These are phyloP conservation scores for Akebia trifoliata DNA, from an alignment of 164 flowering plant genomes.

Conservation along the genomic window DNA sequence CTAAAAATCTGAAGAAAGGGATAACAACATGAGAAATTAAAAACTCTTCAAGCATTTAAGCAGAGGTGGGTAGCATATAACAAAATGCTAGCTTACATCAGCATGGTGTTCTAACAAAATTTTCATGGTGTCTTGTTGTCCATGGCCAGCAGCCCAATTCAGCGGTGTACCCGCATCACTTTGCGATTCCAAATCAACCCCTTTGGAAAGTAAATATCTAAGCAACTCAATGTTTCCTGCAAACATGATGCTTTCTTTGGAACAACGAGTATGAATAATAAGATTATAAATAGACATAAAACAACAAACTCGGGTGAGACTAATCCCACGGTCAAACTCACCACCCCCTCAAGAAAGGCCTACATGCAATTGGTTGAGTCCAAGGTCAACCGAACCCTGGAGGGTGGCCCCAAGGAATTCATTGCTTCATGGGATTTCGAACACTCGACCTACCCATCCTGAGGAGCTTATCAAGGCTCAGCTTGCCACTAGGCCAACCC, in stretches of 20 bases:
- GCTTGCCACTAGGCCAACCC: too few relatives aligned
- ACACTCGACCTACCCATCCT: too few relatives aligned
- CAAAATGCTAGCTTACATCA: slow-evolving; percentile 40
- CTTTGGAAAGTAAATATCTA: slow-evolving; percentile 50
- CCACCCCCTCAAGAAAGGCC: too few relatives aligned
- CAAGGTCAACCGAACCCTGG: too few relatives aligned
- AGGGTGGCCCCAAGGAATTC: too few relatives aligned
- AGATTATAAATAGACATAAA: not conserved
- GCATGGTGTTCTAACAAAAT: slow-evolving; percentile 70
- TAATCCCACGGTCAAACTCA: too few relatives aligned
- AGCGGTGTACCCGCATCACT: slow-evolving; percentile 93
- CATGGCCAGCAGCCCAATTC: slow-evolving; percentile 95
- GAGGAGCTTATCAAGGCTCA: too few relatives aligned
- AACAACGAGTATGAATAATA: slow-evolving; percentile 1
- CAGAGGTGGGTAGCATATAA: not conserved
- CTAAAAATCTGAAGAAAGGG: not conserved
- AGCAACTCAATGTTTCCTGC: slow-evolving; percentile 75
- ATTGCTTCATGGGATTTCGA: too few relatives aligned
- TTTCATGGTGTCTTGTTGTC: slow-evolving; percentile 65
- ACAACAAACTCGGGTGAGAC: too few relatives aligned
- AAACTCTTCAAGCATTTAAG: not conserved
- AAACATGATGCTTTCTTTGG: too few relatives aligned
- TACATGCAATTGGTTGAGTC: too few relatives aligned
- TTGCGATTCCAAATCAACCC: slow-evolving; percentile 62
- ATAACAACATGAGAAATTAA: not conserved